Conservation (phyloP, 306 rosid species). For the Arachis hypogaea region DNA sequence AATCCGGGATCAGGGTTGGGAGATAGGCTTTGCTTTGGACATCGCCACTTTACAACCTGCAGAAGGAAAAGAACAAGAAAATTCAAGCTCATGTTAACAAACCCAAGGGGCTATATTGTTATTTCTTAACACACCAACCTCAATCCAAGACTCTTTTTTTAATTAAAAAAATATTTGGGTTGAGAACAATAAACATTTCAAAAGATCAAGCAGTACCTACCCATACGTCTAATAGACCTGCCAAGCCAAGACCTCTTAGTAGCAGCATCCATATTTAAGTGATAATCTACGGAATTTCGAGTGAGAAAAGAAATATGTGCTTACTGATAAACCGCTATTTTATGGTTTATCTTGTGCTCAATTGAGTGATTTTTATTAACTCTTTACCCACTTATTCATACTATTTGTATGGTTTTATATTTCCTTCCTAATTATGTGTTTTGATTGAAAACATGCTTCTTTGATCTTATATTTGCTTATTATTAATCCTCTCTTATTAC, state of each 20-base stretch:
- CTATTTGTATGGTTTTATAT: too few species aligned
- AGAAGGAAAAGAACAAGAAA: slow-evolving; percentile 21
- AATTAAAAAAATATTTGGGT: background rate
- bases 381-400: too few species aligned
- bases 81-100: background rate
- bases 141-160: too few species aligned
- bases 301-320: background rate
- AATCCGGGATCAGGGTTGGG: slow-evolving; percentile 9
- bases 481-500: too few species aligned
- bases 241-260: slow-evolving; percentile 78
- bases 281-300: slow-evolving; percentile 66
- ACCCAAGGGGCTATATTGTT: too few species aligned
- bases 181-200: background rate
- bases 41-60: slow-evolving; percentile 57
- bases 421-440: too few species aligned
- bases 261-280: slow-evolving; percentile 96
- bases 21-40: slow-evolving; percentile 49
- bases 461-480: too few species aligned
- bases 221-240: slow-evolving; percentile 88
- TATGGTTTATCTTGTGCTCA: too few species aligned
- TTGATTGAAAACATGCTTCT: too few species aligned
- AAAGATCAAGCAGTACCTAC: slow-evolving; percentile 52
- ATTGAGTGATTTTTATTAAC: too few species aligned
- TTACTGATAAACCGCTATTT: too few species aligned
- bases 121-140: too few species aligned